Evolutionary conservation across 768 basidiomycete genomes (phyloP), one percentile per base, ranked within the genome.

Genomic region (Russula earlei): DNA sequence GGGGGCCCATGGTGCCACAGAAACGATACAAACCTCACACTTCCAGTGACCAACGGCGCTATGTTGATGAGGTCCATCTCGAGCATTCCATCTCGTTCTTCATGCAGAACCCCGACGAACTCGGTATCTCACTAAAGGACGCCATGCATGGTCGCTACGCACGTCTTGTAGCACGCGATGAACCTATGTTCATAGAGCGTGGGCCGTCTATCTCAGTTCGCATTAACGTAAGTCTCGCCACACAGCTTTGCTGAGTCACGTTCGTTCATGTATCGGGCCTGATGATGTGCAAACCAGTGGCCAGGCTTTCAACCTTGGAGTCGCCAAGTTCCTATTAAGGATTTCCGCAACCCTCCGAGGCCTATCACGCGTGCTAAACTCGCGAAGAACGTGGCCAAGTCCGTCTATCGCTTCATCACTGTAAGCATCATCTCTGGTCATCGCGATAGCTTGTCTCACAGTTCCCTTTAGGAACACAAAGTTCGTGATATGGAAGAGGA

Each of bases 131-230:
- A 2, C 72, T 88, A 47, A 69, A 71, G 11, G 87, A 90, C 62
- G 85, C 83, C 9, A 64, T 87, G 53, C 82, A 74, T 65, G 79
- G 77, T 54, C 77, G 75, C 50, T 79, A 83, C 44, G 75, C 74
- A 63, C 71, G 76, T 38, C 73, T 90, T 34, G 66, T 66, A 19
- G 72, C 75, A 56, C 80, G 80, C 29, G 85, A 87, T 38, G 79
- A 83, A 57, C 72, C 72, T 4, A 85, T 90, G 65, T 88, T 89
- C 60, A 72, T 78, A 62, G 75, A 81, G 3, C 80, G 87, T 42
- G 87, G 87, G 3, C 87, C 87, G 9, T 87, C 85, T 40, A 83
- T 90, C 34, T 89, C 87, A 1, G 84, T 90, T 56, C 79, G 87
- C 29, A 71, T 89, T 24, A 84, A 87, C 75, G 87, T 83, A 62